Evolutionary conservation across 352 stramenopile species (phyloP), one percentile per base, ranked within the genome.

Genomic region (Phytophthora pistaciae): DNA sequence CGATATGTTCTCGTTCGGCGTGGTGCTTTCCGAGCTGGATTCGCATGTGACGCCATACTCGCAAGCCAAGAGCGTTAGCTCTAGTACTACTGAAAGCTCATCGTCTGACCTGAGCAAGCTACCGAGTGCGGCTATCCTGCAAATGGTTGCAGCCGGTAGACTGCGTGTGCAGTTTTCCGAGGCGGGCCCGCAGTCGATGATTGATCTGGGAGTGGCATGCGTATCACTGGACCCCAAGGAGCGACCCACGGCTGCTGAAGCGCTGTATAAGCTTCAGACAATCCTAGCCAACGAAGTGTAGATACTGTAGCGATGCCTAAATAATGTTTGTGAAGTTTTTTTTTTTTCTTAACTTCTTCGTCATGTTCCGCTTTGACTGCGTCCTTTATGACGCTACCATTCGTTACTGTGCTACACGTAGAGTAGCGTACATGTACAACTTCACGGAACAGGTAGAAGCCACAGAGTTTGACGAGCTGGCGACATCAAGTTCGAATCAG

Each of bases 1-100:
- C 3, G 78, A 86, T 23, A 80, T 84, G 55, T 86, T 82, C 44
- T 84, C 78, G 6, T 84, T 86, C n/a, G 78, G 78, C 16, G 75
- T 83, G 5, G 78, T 86, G 49, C 57, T 86, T 4, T 76, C 72
- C 1, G 78, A 85, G 46, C 64, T 85, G 1, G 75, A 83, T 50
- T 68, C 59, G 4, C 76, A 86, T 55, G 42, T 66, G 1, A 65
- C 64, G 44, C 73, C 73, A 14, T 84, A 82, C 56, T 60, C 68
- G 25, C 63, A 75, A 23, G 71, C 69, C 2, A 74, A 59, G 21
- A 74, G 62, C 46, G 72, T 36, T n/a, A 71, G 29, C 31, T 53
- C 11, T 20, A 71, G 29, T 25, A 56, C 11, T 18, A 70, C 70
- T 0, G 25, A 64, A 9, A 70, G 44, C 31, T 73, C 60, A 16